Evolutionary conservation across 2,329 filamentous ascomycete species (phyloP), one percentile per base, ranked within the genome.

Genomic region (Aspergillus eucalypticola): DNA sequence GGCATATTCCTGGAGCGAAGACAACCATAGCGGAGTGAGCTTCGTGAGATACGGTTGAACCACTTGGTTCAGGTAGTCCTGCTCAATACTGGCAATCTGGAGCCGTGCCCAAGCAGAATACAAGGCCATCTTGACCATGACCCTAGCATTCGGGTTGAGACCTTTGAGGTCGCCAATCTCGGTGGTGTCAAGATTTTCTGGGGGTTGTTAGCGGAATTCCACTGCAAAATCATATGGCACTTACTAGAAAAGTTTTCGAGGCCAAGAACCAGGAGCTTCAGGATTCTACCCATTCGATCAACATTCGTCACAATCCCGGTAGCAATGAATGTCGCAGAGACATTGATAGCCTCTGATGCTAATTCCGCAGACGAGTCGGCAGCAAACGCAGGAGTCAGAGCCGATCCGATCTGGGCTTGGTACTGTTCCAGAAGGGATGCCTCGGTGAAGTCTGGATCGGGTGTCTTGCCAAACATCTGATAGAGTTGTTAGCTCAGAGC

Each of bases 61-160:
- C 10, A 99, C 93, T 64, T 95, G 88, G 17, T 91, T 85, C 15
- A 99, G 82, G 71, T 99, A 98, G 54, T 87, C 88, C 68, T 98
- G 94, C 71, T 98, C 94, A 4, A 87, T 88, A 76, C 94, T 98
- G 25, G 95, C 92, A 63, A 99, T 93, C 76, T 99, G 95, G 32
- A 99, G 83, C 73, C 97, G 92, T 3, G 95, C 96, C 95, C 95
- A 99, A 1, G 94, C 95, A 1, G 94, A 95, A 75, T 96, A 96
- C 2, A 99, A 90, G 0, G 95, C 90, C 86, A 98, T 95, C 76
- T 96, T 96, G 58, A 99, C 92, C 95, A 99, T 99, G 52, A 97
- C 92, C 71, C 96, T 91, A 0, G 95, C 94, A 73, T 99, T 99
- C 2, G 94, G 92, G 72, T 93, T 97, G 17, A 99, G 85, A 0